These are phyloP conservation scores for Lathyrus oleraceus DNA, from an alignment of 306 rosid genomes.

Conservation along the genomic window DNA sequence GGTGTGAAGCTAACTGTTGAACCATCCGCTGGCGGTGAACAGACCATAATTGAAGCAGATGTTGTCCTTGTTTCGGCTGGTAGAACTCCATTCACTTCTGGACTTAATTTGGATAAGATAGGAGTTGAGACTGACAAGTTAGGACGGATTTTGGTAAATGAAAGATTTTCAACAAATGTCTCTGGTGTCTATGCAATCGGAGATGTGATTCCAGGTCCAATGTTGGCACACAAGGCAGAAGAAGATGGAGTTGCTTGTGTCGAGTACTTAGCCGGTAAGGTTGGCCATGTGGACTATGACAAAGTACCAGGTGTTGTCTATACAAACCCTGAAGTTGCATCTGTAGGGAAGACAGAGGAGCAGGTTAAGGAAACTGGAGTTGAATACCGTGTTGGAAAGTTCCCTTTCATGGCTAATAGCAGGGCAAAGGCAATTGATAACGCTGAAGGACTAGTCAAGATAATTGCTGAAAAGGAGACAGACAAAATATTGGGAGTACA, in stretches of 20 bases:
- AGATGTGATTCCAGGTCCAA: slow-evolving; percentile 97
- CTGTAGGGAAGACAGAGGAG: slow-evolving; percentile 94
- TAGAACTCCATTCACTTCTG: slow-evolving; percentile 85
- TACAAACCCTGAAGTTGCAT: slow-evolving; percentile 95
- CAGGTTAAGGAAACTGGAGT: slow-evolving; percentile 81
- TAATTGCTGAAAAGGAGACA: slow-evolving; percentile 87
- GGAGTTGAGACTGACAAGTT: slow-evolving; percentile 86
- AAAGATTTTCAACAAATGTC: slow-evolving; percentile 75
- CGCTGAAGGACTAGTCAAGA: slow-evolving; percentile 94
- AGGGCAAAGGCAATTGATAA: slow-evolving; percentile 96
- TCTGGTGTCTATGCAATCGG: slow-evolving; percentile 88
- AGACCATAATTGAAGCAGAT: slow-evolving; percentile 78
- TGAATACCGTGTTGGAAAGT: slow-evolving; percentile 86
- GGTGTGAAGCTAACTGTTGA: slow-evolving; percentile 91
- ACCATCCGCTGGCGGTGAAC: slow-evolving; percentile 93
- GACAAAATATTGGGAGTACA: slow-evolving; percentile 99
- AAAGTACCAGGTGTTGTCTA: slow-evolving; percentile 97
- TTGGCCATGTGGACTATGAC: slow-evolving; percentile 97
- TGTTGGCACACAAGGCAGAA: slow-evolving; percentile 99
- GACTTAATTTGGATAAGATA: slow-evolving; percentile 77
- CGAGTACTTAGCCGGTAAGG: slow-evolving; percentile 94
- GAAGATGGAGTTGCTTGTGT: slow-evolving; percentile 99
- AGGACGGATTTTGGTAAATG: slow-evolving; percentile 82
- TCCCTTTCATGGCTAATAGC: slow-evolving; percentile 95
- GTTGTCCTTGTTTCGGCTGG: slow-evolving; percentile 99